phyloP scores from a whole-genome alignment of 1,284 basidiomycete species.

The Fomes fomentarius region DNA sequence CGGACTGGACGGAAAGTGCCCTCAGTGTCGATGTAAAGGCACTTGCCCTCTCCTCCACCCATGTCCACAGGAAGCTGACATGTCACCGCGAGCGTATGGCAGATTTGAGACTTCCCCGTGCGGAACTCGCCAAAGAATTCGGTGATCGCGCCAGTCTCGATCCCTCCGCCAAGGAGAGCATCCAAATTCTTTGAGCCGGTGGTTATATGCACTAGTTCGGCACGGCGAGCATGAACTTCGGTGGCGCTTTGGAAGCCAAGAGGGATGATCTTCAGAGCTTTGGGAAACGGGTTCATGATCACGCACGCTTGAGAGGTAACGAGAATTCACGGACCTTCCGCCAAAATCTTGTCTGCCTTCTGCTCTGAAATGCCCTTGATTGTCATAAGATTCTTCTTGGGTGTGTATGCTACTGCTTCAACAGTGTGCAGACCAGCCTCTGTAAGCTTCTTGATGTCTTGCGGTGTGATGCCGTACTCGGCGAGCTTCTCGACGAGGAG shows the following conservation, averaged over 20 bases:
- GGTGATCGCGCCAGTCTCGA: slow-evolving; percentile 98
- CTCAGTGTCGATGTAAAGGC: slow-evolving; percentile 98
- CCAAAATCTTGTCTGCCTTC: slow-evolving; percentile 96
- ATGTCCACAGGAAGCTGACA: slow-evolving; percentile 97
- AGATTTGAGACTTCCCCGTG: slow-evolving; percentile 98
- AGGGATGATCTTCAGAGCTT: slow-evolving; percentile 95
- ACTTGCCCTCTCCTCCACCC: slow-evolving; percentile 99
- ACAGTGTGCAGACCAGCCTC: slow-evolving; percentile 94
- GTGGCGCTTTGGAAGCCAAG: slow-evolving; percentile 99
- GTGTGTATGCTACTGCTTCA: slow-evolving; percentile 96
- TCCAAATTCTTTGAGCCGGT: slow-evolving; percentile 97
- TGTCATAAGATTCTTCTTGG: slow-evolving; percentile 89
- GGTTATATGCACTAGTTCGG: slow-evolving; percentile 97
- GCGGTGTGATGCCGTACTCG: slow-evolving; percentile 88
- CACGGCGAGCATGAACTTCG: slow-evolving; percentile 92
- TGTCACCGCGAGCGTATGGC: slow-evolving; percentile 97
- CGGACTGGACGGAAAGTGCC: slow-evolving; percentile 98
- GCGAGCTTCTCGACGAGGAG: slow-evolving; percentile 84
- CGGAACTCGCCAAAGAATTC: slow-evolving; percentile 99
- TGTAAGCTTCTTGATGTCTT: slow-evolving; percentile 96
- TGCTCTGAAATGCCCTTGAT: slow-evolving; percentile 98
- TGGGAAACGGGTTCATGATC: not conserved
- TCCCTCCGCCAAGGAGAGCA: slow-evolving; percentile 94
- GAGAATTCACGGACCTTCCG: slow-evolving; percentile 74
- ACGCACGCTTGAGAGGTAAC: not conserved